A percentile compares a stretch with the other conserved stretches of the same genome.
phyloP scores from a whole-genome alignment of 176 grass and related monocot genomes.

The Canna indica region DNA sequence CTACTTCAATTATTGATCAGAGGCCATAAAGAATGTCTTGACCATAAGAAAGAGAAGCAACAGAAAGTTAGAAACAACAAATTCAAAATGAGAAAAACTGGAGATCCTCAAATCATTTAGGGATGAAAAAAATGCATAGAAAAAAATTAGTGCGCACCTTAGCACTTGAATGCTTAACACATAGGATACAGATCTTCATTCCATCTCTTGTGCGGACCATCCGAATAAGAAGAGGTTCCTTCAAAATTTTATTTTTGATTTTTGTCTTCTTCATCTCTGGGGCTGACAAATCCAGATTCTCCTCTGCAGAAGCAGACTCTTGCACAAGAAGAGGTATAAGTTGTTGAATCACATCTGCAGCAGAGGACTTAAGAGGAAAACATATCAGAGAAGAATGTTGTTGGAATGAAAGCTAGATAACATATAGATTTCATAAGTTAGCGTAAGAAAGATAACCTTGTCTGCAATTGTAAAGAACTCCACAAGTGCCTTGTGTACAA shows the following conservation, averaged over 20 bases:
- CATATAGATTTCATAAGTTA: not conserved
- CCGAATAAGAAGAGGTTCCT: slow-evolving; percentile 65
- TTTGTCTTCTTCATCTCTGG: slow-evolving; percentile 52
- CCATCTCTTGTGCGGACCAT: slow-evolving; percentile 73
- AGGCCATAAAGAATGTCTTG: not conserved
- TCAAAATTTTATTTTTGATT: slow-evolving; percentile 64
- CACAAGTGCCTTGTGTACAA: slow-evolving; percentile 56
- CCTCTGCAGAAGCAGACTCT: slow-evolving; percentile 49
- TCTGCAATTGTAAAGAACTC: slow-evolving; percentile 95
- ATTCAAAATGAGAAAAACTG: not conserved
- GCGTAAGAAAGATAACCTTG: slow-evolving; percentile 45
- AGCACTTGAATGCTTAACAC: slow-evolving; percentile 63
- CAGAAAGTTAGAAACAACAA: not conserved
- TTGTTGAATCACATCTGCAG: slow-evolving; percentile 60
- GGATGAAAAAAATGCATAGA: not conserved
- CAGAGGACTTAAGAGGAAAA: slow-evolving; percentile 55
- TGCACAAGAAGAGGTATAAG: slow-evolving; percentile 61
- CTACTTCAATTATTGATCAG: not conserved
- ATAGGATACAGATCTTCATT: slow-evolving; percentile 64
- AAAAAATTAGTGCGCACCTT: slow-evolving; percentile 37
- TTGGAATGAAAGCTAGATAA: not conserved
- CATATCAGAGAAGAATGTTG: slow-evolving; percentile 3
- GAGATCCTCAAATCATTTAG: not conserved
- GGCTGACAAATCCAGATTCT: slow-evolving; percentile 31
- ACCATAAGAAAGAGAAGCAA: not conserved